These are phyloP conservation scores for Leucocoprinus leucothites DNA, from an alignment of 768 basidiomycete species.

Conservation along the genomic window DNA sequence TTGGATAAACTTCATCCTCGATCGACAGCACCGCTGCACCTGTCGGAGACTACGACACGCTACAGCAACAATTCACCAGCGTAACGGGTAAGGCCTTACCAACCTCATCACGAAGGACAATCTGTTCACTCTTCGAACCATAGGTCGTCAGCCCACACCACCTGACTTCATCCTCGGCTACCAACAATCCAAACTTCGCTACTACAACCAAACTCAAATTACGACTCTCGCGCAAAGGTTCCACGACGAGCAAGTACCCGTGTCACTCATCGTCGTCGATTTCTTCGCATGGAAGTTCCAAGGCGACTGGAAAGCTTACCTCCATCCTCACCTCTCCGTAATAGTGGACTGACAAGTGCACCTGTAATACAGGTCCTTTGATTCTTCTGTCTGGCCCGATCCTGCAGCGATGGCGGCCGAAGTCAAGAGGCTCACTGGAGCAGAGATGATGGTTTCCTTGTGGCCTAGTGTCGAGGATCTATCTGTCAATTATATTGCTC, in stretches of 20 bases:
- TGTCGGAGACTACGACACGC: conserved; percentile 33
- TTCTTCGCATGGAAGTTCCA: conserved; percentile 36
- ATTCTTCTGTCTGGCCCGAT: conserved; percentile 32
- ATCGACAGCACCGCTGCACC: conserved; percentile 27
- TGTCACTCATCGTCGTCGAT: conserved; percentile 33
- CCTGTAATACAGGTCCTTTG: conserved; percentile 26
- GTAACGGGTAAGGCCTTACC: conserved; percentile 26
- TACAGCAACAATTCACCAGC: conserved; percentile 32
- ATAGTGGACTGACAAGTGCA: neutral
- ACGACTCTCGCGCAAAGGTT: conserved; percentile 32
- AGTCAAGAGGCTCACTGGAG: conserved; percentile 32
- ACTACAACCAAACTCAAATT: conserved; percentile 32
- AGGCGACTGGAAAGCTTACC: conserved; percentile 28
- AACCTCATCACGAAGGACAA: neutral
- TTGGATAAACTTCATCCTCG: neutral
- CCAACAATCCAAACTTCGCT: conserved; percentile 35
- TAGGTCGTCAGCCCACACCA: conserved; percentile 33
- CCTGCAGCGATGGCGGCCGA: conserved; percentile 29
- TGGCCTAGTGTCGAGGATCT: conserved; percentile 36
- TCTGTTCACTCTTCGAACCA: neutral
- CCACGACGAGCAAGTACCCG: conserved; percentile 32
- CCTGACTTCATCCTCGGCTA: conserved; percentile 34
- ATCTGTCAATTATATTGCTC: conserved; percentile 29
- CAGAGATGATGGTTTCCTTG: conserved; percentile 36
- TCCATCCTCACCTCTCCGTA: neutral